Conservation (phyloP, 2,329 filamentous ascomycete species). For the Grosmannia serpens region DNA sequence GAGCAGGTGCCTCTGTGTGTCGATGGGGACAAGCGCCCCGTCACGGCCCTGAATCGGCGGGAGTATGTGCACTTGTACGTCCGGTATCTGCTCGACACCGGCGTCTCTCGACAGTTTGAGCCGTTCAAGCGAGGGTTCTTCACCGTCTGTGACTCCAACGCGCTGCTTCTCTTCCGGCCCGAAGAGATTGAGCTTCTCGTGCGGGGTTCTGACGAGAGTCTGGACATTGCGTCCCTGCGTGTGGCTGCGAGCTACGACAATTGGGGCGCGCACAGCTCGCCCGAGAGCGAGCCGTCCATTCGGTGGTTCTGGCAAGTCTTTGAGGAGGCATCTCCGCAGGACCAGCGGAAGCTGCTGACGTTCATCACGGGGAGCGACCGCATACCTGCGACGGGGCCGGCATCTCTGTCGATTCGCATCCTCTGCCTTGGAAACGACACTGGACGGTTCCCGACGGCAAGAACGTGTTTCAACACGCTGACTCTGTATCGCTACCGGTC, state of each 20-base stretch:
- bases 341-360: slow-evolving; percentile 67
- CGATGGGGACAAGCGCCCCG: slow-evolving; percentile 59
- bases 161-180: slow-evolving; percentile 73
- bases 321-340: slow-evolving; percentile 46
- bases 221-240: slow-evolving; percentile 66
- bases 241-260: slow-evolving; percentile 74
- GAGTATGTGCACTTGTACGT: slow-evolving; percentile 85
- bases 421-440: slow-evolving; percentile 64
- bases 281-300: slow-evolving; percentile 54
- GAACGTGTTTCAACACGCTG: slow-evolving; percentile 85
- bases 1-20: slow-evolving; percentile 59
- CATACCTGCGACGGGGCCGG: slow-evolving; percentile 77
- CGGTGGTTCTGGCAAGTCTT: slow-evolving; percentile 87
- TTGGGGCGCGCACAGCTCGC: slow-evolving; percentile 50
- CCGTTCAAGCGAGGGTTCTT: slow-evolving; percentile 93
- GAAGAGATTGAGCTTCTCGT: slow-evolving; percentile 88
- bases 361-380: slow-evolving; percentile 89
- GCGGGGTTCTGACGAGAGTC: slow-evolving; percentile 69
- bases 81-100: slow-evolving; percentile 64
- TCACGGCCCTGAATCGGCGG: slow-evolving; percentile 72
- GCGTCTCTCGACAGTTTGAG: slow-evolving; percentile 74
- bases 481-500: slow-evolving; percentile 63
- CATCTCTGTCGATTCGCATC: slow-evolving; percentile 66
- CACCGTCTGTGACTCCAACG: slow-evolving; percentile 81
- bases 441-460: slow-evolving; percentile 67